Base-by-base conservation (phyloP, 306 rosid species). In the Phaseolus lunatus region DNA sequence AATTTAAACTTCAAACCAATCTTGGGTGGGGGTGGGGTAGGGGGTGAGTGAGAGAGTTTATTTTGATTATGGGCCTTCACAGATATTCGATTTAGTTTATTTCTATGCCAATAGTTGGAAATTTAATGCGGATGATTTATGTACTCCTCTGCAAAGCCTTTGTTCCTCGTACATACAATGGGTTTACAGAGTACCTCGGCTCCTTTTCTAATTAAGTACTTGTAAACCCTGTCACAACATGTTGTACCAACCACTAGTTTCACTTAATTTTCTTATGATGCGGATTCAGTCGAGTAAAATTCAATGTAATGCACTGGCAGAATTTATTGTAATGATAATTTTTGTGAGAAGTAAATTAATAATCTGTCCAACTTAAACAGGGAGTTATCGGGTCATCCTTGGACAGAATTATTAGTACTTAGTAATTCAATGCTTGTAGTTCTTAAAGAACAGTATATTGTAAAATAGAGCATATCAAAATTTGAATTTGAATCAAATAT, bases 401-500 rank as follows among this genome's bases (percentile, higher is more conserved):
- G 73, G 64, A 61, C 41, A 31, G 58, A 59, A 62, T 7, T 19
- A 67, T 33, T 43, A 18, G n/a, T 43, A 70, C 37, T 66, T 12
- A 37, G 52, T 73, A 67, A 58, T 62, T 18, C 50, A 20, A 20
- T 69, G 47, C 41, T 57, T 27, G 73, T 59, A 39, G 9, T 72
- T 82, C 67, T 43, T 45, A 16, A 23, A 76, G 15, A 64, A 12
- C 31, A 47, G 7, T n/a, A 66, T 63, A 66, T 41, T 5, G 49
- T 75, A 41, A 83, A 31, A 57, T 31, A 27, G n/a, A 67, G 47
- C 68, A 22, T 75, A 22, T 69, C 41, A 44, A 23, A 24, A 63
- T 75, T 61, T 80, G 44, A 31, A 80, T 35, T 70, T 70, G 72
- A 26, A 57, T 71, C 53, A 71, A 65, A 61, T 47, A 44, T 68